Evolutionary conservation across 257 asterid genomes (phyloP), one percentile per base, ranked within the genome.

Genomic region (Lavandula angustifolia): DNA sequence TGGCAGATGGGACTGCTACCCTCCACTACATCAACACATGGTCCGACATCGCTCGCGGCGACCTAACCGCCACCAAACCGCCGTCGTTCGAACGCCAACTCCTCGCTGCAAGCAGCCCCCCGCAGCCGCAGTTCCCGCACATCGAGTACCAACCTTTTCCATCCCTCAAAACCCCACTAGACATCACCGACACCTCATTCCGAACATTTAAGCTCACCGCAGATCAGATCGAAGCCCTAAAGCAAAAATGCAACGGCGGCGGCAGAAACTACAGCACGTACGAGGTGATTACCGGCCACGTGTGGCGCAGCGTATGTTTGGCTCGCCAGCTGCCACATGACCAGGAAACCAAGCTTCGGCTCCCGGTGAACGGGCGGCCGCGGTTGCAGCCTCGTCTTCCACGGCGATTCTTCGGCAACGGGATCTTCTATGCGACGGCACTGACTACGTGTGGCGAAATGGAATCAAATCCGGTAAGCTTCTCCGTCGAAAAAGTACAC

Each of bases 71-170:
- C 67, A 69, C 79, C 6, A 7, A 62, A 64, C 82, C 78, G 5
- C 89, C 89, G 0, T 80, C 76, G 76, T 73, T 83, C 9, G 83
- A 88, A 53, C 82, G 95, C 3, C 78, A 85, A 14, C 79, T 84
- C 67, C 90, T 88, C 60, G 59, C 74, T 0, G 87, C 90, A 0
- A 85, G 87, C 3, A 81, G 77, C 18, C 92, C 95, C 1, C 95
- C 95, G 1, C 80, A 14, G 38, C 92, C 95, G 2, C 76, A 69
- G 6, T 88, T 82, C 78, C 65, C 66, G 32, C 96, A 88, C 79
- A 41, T 81, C 16, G 96, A 88, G 55, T 80, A 82, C 76, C 95
- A 80, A 35, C 84, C 87, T 31, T 82, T 85, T 56, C 96, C 95
- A 1, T 9, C 75, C 27, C 65, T 86, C 48, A 76, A 66, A 11